phyloP scores from a whole-genome alignment of 768 basidiomycete species.

The Auricularia sp. region DNA sequence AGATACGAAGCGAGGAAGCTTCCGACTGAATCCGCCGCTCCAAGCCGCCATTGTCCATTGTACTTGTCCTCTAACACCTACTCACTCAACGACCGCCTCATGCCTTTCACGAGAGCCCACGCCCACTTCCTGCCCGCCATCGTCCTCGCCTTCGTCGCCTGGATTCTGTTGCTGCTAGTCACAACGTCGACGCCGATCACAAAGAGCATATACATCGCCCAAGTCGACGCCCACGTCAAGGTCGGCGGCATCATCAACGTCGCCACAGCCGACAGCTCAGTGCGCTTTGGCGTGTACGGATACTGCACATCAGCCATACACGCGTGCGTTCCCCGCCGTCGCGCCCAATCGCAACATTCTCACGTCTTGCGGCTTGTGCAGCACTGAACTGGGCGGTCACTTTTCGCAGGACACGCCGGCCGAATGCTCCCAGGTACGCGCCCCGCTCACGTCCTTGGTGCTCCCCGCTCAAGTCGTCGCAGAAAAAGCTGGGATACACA shows the following conservation, averaged over 20 bases:
- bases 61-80: too few species aligned
- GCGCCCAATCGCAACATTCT: not conserved
- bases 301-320: conserved; percentile 44
- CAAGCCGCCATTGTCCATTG: too few species aligned
- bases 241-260: conserved; percentile 15
- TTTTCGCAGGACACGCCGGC: not conserved
- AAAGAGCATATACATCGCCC: conserved; percentile 46
- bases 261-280: conserved; percentile 27
- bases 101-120: conserved; percentile 10
- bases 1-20: too few species aligned
- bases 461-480: not conserved
- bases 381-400: not conserved
- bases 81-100: not conserved
- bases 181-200: conserved; percentile 53
- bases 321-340: conserved; percentile 24
- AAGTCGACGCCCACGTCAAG: conserved; percentile 28
- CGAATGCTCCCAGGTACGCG: not conserved
- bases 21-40: too few species aligned
- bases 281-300: conserved; percentile 54
- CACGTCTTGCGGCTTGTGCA: not conserved
- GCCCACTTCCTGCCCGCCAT: conserved; percentile 28
- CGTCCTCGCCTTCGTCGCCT: conserved; percentile 40
- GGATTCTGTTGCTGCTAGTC: conserved; percentile 51
- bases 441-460: not conserved
- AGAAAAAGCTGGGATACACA: conserved; percentile 41